Evolutionary conservation across 139 green algal species (phyloP), one percentile per base, ranked within the genome.

Genomic region (Picochlorum sp.): DNA sequence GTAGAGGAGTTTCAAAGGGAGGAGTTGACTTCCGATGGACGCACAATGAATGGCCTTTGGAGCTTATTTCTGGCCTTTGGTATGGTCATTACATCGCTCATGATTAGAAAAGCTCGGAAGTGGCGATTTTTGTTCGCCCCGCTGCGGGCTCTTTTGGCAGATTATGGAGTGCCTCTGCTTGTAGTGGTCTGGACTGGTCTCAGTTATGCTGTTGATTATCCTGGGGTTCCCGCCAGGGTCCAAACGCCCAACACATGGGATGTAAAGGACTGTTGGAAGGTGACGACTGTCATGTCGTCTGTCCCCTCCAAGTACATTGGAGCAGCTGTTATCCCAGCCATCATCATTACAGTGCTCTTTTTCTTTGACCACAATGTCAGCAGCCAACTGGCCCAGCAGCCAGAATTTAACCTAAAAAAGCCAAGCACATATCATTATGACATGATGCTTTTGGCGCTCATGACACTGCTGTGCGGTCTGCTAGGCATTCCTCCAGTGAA

Each of bases 321-420:
- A 2, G 86, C 71, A 9, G 85, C 89, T 3, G 49, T 90, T 15
- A 71, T 96, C 10, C 90, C 90, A 1, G 90, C 76, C 1, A 20
- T 82, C 2, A 74, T 96, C 58, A 92, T 96, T 52, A 75, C 86
- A 0, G 66, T 90, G 3, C 80, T 96, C 6, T 96, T 95, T 66
- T 96, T 82, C 73, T 96, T 96, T 69, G 89, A 92, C 76, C 88
- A 95, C 78, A 90, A 74, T 50, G 84, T 96, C 4, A 85, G 69
- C 11, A 66, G 74, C 2, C 81, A 89, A 73, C 59, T 96, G 58
- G 89, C 87, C 0, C 87, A 92, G 66, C 77, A 84, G 63, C 30
- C 74, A 5, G 86, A 88, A 52, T 87, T 91, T 52, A 72, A 79
- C 49, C 72, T 90, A 50, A 47, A 62, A 11, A 85, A 82, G 64